Evolutionary conservation across 306 rosid genomes (phyloP).

Genomic region (Begonia masoniana): DNA sequence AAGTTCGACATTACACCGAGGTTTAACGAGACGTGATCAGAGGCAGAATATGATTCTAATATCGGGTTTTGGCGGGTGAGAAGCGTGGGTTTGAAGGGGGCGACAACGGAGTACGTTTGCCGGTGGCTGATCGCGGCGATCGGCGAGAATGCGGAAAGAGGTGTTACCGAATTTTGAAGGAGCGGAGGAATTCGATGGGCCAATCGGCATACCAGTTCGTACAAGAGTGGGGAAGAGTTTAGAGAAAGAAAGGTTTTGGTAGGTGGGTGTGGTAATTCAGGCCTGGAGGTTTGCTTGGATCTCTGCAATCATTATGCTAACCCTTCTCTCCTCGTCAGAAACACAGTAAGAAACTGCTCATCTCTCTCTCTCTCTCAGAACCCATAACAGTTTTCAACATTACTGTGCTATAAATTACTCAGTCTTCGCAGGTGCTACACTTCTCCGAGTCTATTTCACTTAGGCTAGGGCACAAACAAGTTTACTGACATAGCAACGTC

Average conservation of each 20-base stretch:
- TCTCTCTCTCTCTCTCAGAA: not conserved
- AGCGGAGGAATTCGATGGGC: constrained; percentile 23
- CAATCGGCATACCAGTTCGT: constrained; percentile 42
- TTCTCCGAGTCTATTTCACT: no score
- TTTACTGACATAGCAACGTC: no score
- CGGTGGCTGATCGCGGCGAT: constrained; percentile 59
- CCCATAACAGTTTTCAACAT: not conserved
- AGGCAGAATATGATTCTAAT: constrained; percentile 30
- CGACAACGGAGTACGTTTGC: constrained; percentile 25
- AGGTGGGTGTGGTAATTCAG: constrained; percentile 70
- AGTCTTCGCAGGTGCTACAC: no score
- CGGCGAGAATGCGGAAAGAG: constrained; percentile 72
- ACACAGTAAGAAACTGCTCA: constrained; percentile 27
- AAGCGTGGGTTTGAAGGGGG: not conserved
- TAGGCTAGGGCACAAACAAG: no score
- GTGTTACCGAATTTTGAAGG: constrained; percentile 46
- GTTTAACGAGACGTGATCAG: constrained; percentile 37
- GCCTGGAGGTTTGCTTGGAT: constrained; percentile 72
- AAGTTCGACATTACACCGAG: constrained; percentile 28
- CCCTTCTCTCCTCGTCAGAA: constrained; percentile 56
- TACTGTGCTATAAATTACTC: no score
- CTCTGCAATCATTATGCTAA: constrained; percentile 51
- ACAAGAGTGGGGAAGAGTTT: constrained; percentile 46
- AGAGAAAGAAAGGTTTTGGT: constrained; percentile 46
- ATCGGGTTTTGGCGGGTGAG: constrained; percentile 37